Base-by-base conservation (phyloP, 441 rosid genomes). In the Bocquillonia castaneifolia region DNA sequence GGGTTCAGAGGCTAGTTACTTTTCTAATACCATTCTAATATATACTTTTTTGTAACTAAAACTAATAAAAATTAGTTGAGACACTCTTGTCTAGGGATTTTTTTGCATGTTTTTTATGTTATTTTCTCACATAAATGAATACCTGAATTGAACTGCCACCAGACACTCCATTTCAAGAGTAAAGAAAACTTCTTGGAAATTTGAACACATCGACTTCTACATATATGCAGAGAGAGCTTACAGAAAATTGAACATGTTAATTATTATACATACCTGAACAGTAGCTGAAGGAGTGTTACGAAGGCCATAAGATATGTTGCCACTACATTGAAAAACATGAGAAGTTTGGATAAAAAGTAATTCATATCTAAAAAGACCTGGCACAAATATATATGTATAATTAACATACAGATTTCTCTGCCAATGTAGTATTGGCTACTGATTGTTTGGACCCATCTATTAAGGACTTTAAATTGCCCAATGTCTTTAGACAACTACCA, bases 261-360 rank as follows among this genome's bases (percentile, higher is more conserved):
- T 20, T 77, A 32, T 22, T 29, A 64, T 53, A 71, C 84, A 74
- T 78, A 91, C 97, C 87, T 63, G 70, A 64, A 91, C 74, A 54
- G 89, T 85, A 52, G 93, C 88, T 42, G 84, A 81, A 66, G 88
- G 82, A 79, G 95, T 86, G 80, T 88, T 91, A 64, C 97, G 92
- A 69, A 91, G 93, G 70, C 96, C 99, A 76, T 71, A 85, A 10
- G 99, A 94, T 67, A 82, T 75, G 72, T 81, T 88, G 63, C 93
- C 97, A 72, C 97, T 91, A 64, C 93, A 87, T 59, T 64, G 42
- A 45, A 68, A 64, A 72, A 73, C 71, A 64, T n/a, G 53, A 70
- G 9, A 63, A 77, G 29, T 28, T 64, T 59, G 66, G 74, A 58
- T 23, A 59, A 57, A 54, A 51, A 61, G 59, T 23, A 42, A 34